These are phyloP conservation scores for Elongisporangium undulatum DNA, from an alignment of 352 stramenopile species.

Conservation along the genomic window DNA sequence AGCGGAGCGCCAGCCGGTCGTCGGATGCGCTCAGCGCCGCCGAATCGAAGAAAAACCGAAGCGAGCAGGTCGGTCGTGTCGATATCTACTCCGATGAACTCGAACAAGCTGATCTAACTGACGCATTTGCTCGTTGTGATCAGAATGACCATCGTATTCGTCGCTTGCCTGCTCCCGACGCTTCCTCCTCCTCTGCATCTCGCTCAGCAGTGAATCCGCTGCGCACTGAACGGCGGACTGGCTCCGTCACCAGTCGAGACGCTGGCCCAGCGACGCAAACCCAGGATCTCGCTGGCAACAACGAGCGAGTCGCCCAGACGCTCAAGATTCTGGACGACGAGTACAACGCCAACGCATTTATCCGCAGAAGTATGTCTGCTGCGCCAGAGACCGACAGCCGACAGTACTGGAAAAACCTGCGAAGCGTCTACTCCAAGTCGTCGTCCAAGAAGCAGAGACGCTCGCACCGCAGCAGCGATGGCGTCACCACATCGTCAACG, in stretches of 20 bases:
- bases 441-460: constrained; percentile 66
- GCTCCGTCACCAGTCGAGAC: neutral
- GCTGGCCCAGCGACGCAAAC: constrained; percentile 31
- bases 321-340: constrained; percentile 70
- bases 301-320: constrained; percentile 65
- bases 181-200: neutral
- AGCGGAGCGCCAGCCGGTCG: neutral
- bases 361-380: constrained; percentile 14
- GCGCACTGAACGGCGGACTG: neutral
- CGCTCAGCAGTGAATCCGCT: neutral
- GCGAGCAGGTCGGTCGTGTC: neutral
- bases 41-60: neutral
- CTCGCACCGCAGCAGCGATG: constrained; percentile 33
- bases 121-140: constrained; percentile 5
- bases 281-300: constrained; percentile 53
- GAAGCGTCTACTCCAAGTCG: constrained; percentile 57
- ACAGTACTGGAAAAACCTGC: constrained; percentile 30
- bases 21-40: neutral
- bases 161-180: neutral
- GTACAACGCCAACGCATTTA: constrained; percentile 59
- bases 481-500: constrained; percentile 7
- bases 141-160: neutral
- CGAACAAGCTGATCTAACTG: neutral
- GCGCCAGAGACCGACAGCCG: neutral
- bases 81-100: neutral